A percentile compares a stretch with the other conserved stretches of the same genome.
phyloP scores from a whole-genome alignment of 768 basidiomycete genomes.

The Termitomyces sp. region DNA sequence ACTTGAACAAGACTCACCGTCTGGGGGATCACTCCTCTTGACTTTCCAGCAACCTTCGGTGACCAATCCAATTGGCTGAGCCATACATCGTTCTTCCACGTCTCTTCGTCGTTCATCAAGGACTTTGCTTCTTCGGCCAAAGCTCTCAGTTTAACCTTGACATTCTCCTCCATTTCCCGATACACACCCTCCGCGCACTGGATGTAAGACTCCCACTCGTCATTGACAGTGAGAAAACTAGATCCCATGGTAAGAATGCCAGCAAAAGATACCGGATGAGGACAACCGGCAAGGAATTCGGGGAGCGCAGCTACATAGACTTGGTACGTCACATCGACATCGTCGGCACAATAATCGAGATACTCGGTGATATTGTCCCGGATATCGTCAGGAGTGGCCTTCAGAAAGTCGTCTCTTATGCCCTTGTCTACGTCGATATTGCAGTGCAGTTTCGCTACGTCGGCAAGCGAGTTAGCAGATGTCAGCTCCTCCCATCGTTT shows the following conservation, averaged over 20 bases:
- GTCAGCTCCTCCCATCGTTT: conserved; percentile 93
- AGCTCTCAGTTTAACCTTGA: conserved; percentile 63
- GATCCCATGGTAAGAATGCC: conserved; percentile 90
- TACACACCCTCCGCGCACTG: conserved; percentile 73
- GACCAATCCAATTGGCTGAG: conserved; percentile 92
- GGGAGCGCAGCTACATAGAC: conserved; percentile 78
- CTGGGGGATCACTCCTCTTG: conserved; percentile 49
- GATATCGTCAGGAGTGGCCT: conserved; percentile 57
- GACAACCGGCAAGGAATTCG: conserved; percentile 75
- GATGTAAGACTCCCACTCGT: conserved; percentile 84
- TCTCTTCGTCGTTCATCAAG: conserved; percentile 34
- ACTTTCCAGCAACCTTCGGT: conserved; percentile 70
- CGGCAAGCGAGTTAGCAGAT: conserved; percentile 84
- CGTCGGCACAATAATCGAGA: conserved; percentile 78
- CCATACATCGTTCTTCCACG: conserved; percentile 77
- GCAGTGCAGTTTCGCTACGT: conserved; percentile 90
- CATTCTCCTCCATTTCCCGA: conserved; percentile 62
- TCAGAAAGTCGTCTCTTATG: conserved; percentile 73
- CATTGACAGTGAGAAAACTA: conserved; percentile 85
- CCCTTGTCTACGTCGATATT: conserved; percentile 74
- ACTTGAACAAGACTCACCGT: conserved; percentile 8
- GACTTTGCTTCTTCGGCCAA: conserved; percentile 68
- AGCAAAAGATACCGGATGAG: conserved; percentile 89
- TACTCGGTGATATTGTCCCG: conserved; percentile 63
- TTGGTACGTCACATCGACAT: conserved; percentile 79